phyloP scores from a whole-genome alignment of 345 rosid genomes.

The Bruguiera gymnorhiza region DNA sequence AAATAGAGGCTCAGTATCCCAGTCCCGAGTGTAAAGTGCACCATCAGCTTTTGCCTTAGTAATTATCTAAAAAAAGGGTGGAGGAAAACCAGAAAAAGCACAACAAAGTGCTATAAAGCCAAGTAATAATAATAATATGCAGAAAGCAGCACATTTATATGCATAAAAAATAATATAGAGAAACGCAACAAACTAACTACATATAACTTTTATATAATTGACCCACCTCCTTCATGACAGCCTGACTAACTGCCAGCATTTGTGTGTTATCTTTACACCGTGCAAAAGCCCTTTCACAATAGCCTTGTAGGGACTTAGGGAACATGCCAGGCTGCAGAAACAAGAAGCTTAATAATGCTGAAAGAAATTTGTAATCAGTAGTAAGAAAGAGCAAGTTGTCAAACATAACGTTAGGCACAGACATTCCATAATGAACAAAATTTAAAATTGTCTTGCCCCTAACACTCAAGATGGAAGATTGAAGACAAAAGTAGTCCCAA shows the following conservation, averaged over 20 bases:
- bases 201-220: conserved; percentile 3
- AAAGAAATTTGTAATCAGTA: not conserved
- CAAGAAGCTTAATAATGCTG: conserved; percentile 13
- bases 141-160: not conserved
- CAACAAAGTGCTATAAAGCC: not conserved
- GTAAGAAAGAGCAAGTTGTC: not conserved
- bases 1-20: conserved; percentile 86
- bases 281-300: conserved; percentile 85
- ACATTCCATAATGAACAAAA: no score
- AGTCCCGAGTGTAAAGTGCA: conserved; percentile 63
- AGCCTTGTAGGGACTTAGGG: conserved; percentile 74
- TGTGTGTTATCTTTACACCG: conserved; percentile 77
- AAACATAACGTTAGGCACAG: not conserved
- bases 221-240: conserved; percentile 69
- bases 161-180: no score
- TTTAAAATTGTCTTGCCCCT: no score
- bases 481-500: no score
- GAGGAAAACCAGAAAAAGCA: conserved; percentile 4
- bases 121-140: no score
- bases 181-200: not conserved
- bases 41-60: conserved; percentile 65
- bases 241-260: conserved; percentile 58
- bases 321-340: conserved; percentile 62
- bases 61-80: conserved; percentile 47
- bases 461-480: no score